A percentile compares a stretch with the other conserved stretches of the same genome.
Conservation (phyloP, 2,329 filamentous ascomycete species). For the Penicillium frequentans region DNA sequence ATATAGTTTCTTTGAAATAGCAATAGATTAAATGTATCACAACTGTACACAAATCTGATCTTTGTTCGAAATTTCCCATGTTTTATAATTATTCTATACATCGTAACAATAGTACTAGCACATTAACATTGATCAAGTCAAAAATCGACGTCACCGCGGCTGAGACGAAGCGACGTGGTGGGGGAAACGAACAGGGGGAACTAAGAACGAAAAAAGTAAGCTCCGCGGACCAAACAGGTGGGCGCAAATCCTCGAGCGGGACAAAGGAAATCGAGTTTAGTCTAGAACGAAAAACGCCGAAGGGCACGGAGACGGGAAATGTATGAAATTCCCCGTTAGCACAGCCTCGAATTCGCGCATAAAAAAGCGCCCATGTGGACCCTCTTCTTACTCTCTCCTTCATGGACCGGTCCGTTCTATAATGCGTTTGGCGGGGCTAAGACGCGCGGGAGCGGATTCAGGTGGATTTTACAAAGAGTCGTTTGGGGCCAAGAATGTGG, state of each 20-base stretch:
- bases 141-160: background rate
- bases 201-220: background rate
- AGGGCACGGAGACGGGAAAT: background rate
- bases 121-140: background rate
- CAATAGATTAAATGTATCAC: no score
- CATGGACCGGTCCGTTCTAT: background rate
- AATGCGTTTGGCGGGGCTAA: conserved; percentile 6
- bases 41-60: no score
- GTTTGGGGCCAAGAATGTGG: conserved; percentile 1
- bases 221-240: background rate
- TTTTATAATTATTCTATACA: no score
- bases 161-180: background rate
- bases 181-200: background rate
- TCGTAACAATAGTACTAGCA: no score
- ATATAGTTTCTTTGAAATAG: no score
- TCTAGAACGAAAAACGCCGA: background rate
- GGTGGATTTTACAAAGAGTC: background rate
- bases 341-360: conserved; percentile 3
- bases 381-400: background rate
- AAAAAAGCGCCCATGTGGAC: background rate
- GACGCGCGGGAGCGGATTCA: conserved; percentile 6
- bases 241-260: background rate
- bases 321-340: background rate
- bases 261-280: background rate
- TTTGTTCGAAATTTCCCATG: no score